Evolutionary conservation across 2,329 filamentous ascomycete species (phyloP).

Genomic region (Claviceps citrina): DNA sequence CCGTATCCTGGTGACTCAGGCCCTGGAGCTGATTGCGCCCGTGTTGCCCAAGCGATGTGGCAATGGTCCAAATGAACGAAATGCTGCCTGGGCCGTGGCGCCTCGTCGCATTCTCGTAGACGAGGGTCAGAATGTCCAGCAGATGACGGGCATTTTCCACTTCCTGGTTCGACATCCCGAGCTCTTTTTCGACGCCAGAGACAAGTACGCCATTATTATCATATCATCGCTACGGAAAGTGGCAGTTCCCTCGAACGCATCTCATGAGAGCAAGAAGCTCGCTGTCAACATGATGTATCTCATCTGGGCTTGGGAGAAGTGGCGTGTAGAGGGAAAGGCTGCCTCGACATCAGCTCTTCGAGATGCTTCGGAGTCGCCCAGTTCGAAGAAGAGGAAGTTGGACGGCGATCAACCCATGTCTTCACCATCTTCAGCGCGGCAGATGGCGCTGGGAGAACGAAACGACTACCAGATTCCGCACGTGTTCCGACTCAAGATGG

Average conservation of each 20-base stretch:
- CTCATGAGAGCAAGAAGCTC: constrained; percentile 80
- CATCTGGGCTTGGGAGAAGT: constrained; percentile 86
- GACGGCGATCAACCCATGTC: constrained; percentile 44
- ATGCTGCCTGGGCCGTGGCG: constrained; percentile 76
- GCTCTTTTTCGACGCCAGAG: constrained; percentile 85
- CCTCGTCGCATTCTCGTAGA: constrained; percentile 84
- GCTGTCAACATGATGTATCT: constrained; percentile 81
- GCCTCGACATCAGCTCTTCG: constrained; percentile 13
- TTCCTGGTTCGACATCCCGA: constrained; percentile 87
- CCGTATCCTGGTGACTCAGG: constrained; percentile 79
- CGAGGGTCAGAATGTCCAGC: constrained; percentile 86
- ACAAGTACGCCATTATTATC: constrained; percentile 79
- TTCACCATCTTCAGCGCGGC: constrained; percentile 36
- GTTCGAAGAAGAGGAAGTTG: constrained; percentile 59
- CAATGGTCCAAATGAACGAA: constrained; percentile 49
- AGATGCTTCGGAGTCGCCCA: constrained; percentile 52
- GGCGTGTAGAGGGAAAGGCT: constrained; percentile 49
- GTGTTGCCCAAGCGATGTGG: constrained; percentile 79
- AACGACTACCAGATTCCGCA: constrained; percentile 54
- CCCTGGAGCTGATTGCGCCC: constrained; percentile 85
- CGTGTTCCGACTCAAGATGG: constrained; percentile 58
- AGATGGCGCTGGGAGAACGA: constrained; percentile 29
- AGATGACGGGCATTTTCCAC: constrained; percentile 94
- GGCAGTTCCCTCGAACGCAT: constrained; percentile 65
- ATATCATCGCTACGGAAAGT: constrained; percentile 83